Evolutionary conservation across 345 rosid genomes (phyloP).

Genomic region (Pseudoturritis turrita): DNA sequence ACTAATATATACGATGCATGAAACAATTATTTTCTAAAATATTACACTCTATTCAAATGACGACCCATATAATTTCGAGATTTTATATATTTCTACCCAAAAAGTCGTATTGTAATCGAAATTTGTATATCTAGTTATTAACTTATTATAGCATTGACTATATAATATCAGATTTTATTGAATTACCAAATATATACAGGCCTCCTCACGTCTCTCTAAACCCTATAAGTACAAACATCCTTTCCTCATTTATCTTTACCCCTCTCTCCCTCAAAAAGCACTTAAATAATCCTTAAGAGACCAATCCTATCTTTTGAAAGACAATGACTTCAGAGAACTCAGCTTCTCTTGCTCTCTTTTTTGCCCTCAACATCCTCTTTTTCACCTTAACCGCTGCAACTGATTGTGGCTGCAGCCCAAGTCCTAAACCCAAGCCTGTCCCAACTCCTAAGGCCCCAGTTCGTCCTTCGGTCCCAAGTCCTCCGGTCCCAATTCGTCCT

Average conservation of each 20-base stretch:
- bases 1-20: not conserved
- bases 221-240: not conserved
- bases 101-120: too few species aligned
- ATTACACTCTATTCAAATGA: too few species aligned
- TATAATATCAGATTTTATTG: not conserved
- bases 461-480: not conserved
- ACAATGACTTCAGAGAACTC: slow-evolving; percentile 19
- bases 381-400: slow-evolving; percentile 14
- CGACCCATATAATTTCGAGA: not conserved
- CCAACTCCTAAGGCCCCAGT: not conserved
- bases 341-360: slow-evolving; percentile 4
- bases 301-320: not conserved
- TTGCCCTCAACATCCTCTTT: slow-evolving; percentile 15
- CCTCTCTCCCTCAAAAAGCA: not conserved
- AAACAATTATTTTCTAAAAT: too few species aligned
- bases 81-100: not conserved
- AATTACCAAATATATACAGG: not conserved
- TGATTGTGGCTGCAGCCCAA: not conserved
- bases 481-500: not conserved
- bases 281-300: not conserved
- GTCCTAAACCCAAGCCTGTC: not conserved
- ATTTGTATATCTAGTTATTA: not conserved
- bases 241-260: not conserved
- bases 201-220: not conserved
- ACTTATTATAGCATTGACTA: not conserved